Evolutionary conservation across 1,284 basidiomycete species (phyloP).

Genomic region (Ceratobasidium sp.): DNA sequence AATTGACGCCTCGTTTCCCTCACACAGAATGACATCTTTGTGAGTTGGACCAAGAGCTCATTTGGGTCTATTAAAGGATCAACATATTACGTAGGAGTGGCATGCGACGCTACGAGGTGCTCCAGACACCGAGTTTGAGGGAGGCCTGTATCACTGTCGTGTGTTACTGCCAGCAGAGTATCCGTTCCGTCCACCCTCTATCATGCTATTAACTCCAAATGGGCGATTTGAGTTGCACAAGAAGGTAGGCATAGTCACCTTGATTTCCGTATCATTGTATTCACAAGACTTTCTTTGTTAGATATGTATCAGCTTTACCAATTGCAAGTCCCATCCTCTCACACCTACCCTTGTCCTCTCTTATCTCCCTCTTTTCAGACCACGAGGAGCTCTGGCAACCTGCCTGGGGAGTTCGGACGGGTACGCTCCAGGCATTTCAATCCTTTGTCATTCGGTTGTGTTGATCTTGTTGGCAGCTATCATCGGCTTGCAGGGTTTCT

Average conservation of each 20-base stretch:
- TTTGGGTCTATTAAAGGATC: slow-evolving; percentile 53
- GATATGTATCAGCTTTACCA: slow-evolving; percentile 96
- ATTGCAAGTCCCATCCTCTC: slow-evolving; percentile 66
- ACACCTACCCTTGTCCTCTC: slow-evolving; percentile 55
- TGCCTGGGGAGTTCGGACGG: slow-evolving; percentile 96
- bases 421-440: slow-evolving; percentile 59
- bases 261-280: slow-evolving; percentile 49
- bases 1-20: slow-evolving; percentile 43
- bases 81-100: slow-evolving; percentile 79
- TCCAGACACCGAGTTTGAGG: slow-evolving; percentile 88
- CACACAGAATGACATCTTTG: slow-evolving; percentile 82
- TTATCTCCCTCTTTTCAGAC: slow-evolving; percentile 62
- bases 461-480: slow-evolving; percentile 69
- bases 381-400: slow-evolving; percentile 96
- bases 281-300: slow-evolving; percentile 55
- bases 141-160: slow-evolving; percentile 91
- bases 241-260: slow-evolving; percentile 71
- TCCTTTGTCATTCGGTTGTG: slow-evolving; percentile 2
- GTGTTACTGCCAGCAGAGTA: slow-evolving; percentile 93
- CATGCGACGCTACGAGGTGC: slow-evolving; percentile 96
- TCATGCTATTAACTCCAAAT: slow-evolving; percentile 95
- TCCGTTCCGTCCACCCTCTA: slow-evolving; percentile 92
- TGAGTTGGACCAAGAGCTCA: slow-evolving; percentile 58
- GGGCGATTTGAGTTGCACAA: slow-evolving; percentile 96
- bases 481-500: slow-evolving; percentile 91